Percentiles rank a stretch among this genome's conserved stretches.
Evolutionary conservation across 208 protist species (phyloP).

Genomic region (Naegleria gruberi): DNA sequence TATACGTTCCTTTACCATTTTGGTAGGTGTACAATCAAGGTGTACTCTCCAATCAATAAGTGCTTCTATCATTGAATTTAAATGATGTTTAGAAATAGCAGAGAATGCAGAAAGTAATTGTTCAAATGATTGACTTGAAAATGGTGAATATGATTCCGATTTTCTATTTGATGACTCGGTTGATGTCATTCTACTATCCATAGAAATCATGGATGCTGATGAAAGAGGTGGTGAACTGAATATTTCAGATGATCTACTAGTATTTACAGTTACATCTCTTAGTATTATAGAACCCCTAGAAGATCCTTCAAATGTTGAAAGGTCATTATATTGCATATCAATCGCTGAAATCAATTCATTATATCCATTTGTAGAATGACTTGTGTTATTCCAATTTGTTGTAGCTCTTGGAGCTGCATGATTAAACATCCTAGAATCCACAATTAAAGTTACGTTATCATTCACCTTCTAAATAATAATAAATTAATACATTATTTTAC

Average conservation of each 20-base stretch:
- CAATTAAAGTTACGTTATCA: background rate
- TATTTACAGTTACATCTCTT: background rate
- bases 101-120: slow-evolving; percentile 11
- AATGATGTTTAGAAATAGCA: background rate
- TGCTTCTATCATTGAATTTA: slow-evolving; percentile 8
- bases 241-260: background rate
- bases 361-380: background rate
- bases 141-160: background rate
- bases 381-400: background rate
- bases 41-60: slow-evolving; percentile 10
- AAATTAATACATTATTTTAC: background rate
- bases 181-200: background rate
- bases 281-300: background rate
- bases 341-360: background rate
- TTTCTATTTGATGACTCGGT: background rate
- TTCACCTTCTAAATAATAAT: background rate
- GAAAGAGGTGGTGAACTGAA: background rate
- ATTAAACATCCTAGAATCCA: background rate
- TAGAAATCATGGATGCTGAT: background rate
- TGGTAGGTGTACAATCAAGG: background rate
- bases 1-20: background rate
- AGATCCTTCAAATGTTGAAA: background rate
- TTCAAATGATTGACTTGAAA: slow-evolving; percentile 5
- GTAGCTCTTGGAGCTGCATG: background rate
- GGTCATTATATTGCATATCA: background rate